Conservation (phyloP, 371 early-diverging fungal species). For the Mortierella sp. region DNA sequence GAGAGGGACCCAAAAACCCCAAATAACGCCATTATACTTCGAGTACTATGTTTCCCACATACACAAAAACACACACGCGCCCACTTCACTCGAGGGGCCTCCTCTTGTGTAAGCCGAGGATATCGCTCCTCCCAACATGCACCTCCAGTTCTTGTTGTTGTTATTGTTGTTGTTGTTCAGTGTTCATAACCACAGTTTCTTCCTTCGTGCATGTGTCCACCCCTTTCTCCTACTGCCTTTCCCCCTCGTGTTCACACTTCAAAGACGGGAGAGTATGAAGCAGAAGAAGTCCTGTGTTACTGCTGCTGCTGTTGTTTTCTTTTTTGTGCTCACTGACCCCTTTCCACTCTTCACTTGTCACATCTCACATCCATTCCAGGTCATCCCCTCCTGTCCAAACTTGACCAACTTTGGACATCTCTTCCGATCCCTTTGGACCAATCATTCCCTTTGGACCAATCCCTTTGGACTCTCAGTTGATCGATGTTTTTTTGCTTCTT, state of each 20-base stretch:
- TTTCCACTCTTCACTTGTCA: background rate
- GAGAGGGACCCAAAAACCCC: background rate
- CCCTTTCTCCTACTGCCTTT: too few species aligned
- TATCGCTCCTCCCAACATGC: background rate
- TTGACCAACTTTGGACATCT: constrained; percentile 1
- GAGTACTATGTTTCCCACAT: background rate
- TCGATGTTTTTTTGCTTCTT: background rate
- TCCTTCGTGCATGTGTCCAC: background rate
- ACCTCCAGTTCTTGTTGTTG: too few species aligned
- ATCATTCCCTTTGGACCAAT: constrained; percentile 12
- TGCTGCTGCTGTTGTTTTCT: too few species aligned
- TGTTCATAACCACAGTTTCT: background rate
- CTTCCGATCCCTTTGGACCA: background rate
- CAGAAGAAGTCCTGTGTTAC: too few species aligned
- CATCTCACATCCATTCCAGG: background rate
- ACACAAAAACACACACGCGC: background rate
- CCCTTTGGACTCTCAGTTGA: background rate
- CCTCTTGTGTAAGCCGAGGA: background rate
- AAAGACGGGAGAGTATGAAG: background rate
- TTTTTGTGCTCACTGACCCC: background rate
- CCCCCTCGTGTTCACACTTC: background rate
- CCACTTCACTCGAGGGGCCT: background rate
- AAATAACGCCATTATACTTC: background rate
- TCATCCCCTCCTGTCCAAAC: background rate
- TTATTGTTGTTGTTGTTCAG: background rate